A percentile compares a stretch with the other conserved stretches of the same genome.
These are phyloP conservation scores for Paspalum notatum DNA, from an alignment of 176 grass and related monocot genomes.

Conservation along the genomic window DNA sequence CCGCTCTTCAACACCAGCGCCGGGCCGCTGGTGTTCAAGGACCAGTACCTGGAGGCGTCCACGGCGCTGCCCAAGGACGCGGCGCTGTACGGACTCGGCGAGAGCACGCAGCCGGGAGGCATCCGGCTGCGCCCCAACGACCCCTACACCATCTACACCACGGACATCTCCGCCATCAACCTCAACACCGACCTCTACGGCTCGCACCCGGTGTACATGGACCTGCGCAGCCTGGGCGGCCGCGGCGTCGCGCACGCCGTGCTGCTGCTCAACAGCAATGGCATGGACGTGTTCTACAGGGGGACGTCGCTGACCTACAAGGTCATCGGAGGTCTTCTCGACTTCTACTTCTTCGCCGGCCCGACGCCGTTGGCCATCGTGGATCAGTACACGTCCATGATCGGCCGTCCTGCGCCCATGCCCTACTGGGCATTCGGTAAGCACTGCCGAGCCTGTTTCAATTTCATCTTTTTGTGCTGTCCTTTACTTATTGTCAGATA, in stretches of 20 bases:
- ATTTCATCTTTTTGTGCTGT: slow-evolving; percentile 18
- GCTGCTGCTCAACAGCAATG: slow-evolving; percentile 92
- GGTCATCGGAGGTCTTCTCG: slow-evolving; percentile 82
- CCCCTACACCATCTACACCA: slow-evolving; percentile 86
- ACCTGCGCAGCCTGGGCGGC: slow-evolving; percentile 59
- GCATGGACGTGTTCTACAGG: slow-evolving; percentile 86
- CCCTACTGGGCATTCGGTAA: slow-evolving; percentile 93
- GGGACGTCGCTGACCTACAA: slow-evolving; percentile 85
- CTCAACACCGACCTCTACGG: slow-evolving; percentile 93
- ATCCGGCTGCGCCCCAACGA: slow-evolving; percentile 82
- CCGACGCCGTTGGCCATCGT: slow-evolving; percentile 72
- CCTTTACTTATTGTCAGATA: neutral
- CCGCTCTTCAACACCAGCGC: slow-evolving; percentile 80
- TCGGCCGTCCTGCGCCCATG: slow-evolving; percentile 87
- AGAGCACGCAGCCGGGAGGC: slow-evolving; percentile 83
- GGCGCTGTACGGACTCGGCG: slow-evolving; percentile 84
- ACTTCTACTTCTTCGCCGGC: slow-evolving; percentile 93
- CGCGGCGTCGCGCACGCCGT: slow-evolving; percentile 75
- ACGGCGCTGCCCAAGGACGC: slow-evolving; percentile 63
- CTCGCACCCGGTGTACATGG: slow-evolving; percentile 91
- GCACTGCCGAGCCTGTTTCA: neutral
- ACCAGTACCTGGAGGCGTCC: slow-evolving; percentile 87
- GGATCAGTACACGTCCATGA: slow-evolving; percentile 83
- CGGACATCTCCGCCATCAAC: slow-evolving; percentile 81
- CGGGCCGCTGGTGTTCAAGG: slow-evolving; percentile 77